These are phyloP conservation scores for Thraustochytrium striatum DNA, from an alignment of 352 stramenopile species.

Conservation along the genomic window DNA sequence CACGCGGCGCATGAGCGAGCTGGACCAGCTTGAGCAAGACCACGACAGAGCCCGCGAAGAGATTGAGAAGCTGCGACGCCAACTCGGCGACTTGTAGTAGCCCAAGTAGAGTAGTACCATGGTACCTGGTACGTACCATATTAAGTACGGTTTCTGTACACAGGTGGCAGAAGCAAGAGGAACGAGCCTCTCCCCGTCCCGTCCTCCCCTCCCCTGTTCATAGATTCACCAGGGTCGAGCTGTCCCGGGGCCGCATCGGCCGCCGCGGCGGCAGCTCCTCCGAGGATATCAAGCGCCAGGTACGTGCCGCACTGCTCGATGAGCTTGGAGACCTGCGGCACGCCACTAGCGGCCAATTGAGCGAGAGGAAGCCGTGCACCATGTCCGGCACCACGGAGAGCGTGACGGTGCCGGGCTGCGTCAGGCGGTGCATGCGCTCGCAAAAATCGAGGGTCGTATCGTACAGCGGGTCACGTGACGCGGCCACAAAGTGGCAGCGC, in stretches of 20 bases:
- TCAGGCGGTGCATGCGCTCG: not conserved
- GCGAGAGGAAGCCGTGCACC: slow-evolving; percentile 39
- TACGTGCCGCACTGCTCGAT: slow-evolving; percentile 25
- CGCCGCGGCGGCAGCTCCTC: not conserved
- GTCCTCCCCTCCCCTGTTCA: too few species aligned
- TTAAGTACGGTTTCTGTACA: too few species aligned
- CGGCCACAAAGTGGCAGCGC: not conserved
- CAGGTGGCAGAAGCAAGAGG: too few species aligned
- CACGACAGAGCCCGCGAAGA: slow-evolving; percentile 42
- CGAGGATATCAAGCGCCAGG: not conserved
- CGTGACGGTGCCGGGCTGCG: not conserved
- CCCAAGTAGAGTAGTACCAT: too few species aligned
- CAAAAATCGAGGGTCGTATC: slow-evolving; percentile 29
- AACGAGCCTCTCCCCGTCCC: too few species aligned
- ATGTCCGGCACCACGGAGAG: slow-evolving; percentile 23
- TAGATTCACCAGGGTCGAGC: too few species aligned
- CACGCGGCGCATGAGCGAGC: not conserved
- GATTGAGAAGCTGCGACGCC: slow-evolving; percentile 13
- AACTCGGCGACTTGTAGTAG: not conserved
- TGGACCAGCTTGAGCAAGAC: slow-evolving; percentile 28
- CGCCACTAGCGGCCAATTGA: slow-evolving; percentile 17
- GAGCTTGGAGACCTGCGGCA: slow-evolving; percentile 22
- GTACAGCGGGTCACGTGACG: slow-evolving; percentile 16
- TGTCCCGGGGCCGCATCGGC: not conserved
- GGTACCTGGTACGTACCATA: too few species aligned